Base-by-base conservation (phyloP, 805 yeast genomes). In the Wickerhamomyces canadensis region DNA sequence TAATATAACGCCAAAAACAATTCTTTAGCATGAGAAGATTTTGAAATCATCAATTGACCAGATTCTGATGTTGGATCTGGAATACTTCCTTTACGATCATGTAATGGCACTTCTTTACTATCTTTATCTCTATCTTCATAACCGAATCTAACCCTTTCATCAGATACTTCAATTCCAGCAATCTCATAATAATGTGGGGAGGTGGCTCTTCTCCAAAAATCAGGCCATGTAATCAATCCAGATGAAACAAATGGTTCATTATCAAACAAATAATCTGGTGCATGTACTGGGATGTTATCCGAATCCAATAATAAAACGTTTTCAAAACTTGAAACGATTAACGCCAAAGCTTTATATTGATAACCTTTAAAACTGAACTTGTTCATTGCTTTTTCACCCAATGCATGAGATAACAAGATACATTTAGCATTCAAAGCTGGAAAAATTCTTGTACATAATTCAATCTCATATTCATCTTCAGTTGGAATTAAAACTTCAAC, bases 191-290 rank as follows among this genome's bases (percentile, higher is more conserved):
- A 81, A 27, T 63, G 62, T 6, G 95, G 95, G 1, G 84, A 74
- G 1, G 89, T 84, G 6, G 89, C 78, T 46, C 95, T 70, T 57
- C 80, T 74, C 95, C 95, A 86, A 57, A 79, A 86, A 59, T 86
- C 96, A 2, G 95, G 94, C 91, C 94, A 86, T 19, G 78, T 57
- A 19, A 79, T 60, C 55, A 76, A 60, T 40, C 80, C 76, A 41
- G 66, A 61, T 11, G 67, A 55, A 14, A 51, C 44, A 59, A 73
- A 85, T 1, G 85, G 78, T 31, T 77, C 76, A 11, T 71, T 58
- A 4, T 61, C 62, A 54, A 86, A 82, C 17, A 84, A 54, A 15
- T 58, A 55, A 46, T 78, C 84, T 3, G 91, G 81, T 11, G 78
- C 69, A 48, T 68, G 70, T 3, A 81, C 73, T 0, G 94, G 88